phyloP scores from a whole-genome alignment of 306 rosid genomes.

The Vigna angularis region DNA sequence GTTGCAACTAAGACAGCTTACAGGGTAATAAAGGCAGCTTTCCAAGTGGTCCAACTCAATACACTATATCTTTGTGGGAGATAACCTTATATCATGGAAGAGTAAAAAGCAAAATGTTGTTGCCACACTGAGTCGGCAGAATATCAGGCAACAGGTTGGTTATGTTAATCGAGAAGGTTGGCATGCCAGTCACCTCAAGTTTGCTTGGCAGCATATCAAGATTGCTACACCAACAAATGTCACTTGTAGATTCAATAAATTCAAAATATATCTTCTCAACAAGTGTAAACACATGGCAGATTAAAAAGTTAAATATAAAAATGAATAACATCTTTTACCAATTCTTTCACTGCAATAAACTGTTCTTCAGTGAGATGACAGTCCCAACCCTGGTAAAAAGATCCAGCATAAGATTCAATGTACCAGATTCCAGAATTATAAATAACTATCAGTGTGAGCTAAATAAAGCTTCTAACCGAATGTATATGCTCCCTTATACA shows the following conservation, averaged over 20 bases:
- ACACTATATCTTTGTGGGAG: too few species aligned
- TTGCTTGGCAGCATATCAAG: constrained; percentile 39
- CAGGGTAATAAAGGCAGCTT: too few species aligned
- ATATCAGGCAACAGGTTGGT: neutral
- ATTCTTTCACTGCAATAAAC: constrained; percentile 96
- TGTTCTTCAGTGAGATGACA: constrained; percentile 97
- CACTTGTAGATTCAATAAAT: constrained; percentile 32
- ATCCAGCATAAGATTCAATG: constrained; percentile 43
- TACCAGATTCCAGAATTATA: constrained; percentile 29
- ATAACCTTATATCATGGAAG: too few species aligned
- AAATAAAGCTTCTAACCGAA: constrained; percentile 71
- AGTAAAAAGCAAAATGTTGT: too few species aligned
- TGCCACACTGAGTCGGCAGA: too few species aligned
- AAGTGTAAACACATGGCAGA: constrained; percentile 21
- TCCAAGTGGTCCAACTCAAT: too few species aligned
- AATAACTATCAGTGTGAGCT: constrained; percentile 23
- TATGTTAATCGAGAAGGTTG: constrained; percentile 32
- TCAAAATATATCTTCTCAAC: constrained; percentile 15
- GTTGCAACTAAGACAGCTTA: too few species aligned
- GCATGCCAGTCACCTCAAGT: constrained; percentile 25
- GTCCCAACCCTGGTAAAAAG: constrained; percentile 82
- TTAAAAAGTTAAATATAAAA: constrained; percentile 31
- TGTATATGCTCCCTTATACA: constrained; percentile 97
- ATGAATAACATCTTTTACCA: constrained; percentile 60
- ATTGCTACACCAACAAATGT: constrained; percentile 25